These are phyloP conservation scores for Cladosporium sp. DNA, from an alignment of 2,329 filamentous ascomycete genomes.

Conservation along the genomic window DNA sequence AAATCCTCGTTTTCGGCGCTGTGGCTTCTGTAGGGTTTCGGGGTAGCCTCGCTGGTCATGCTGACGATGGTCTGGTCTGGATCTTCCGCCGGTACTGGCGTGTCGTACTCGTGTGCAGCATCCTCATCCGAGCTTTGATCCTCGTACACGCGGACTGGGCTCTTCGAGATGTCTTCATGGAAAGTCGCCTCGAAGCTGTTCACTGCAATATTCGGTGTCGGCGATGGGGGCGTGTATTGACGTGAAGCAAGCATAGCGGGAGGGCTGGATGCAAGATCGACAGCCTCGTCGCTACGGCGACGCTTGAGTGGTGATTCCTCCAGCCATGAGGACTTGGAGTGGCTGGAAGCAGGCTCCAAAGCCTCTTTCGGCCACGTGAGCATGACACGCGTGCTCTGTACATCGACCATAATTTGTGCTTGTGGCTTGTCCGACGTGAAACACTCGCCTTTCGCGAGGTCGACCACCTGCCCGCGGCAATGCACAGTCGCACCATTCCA, in stretches of 20 bases:
- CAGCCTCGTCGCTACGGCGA: slow-evolving; percentile 42
- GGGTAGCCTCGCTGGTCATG: slow-evolving; percentile 20
- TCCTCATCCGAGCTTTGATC: slow-evolving; percentile 63
- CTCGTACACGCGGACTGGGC: slow-evolving; percentile 70
- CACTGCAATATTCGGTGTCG: slow-evolving; percentile 60
- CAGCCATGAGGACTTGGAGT: slow-evolving; percentile 62
- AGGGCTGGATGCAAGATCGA: slow-evolving; percentile 58
- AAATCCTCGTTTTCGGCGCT: slow-evolving; percentile 57
- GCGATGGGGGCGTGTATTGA: slow-evolving; percentile 54
- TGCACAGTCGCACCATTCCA: slow-evolving; percentile 96
- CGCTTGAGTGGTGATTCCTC: slow-evolving; percentile 63
- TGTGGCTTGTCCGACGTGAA: slow-evolving; percentile 88
- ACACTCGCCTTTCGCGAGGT: slow-evolving; percentile 81
- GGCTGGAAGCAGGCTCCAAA: slow-evolving; percentile 50
- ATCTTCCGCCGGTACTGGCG: slow-evolving; percentile 21
- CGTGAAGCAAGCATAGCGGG: slow-evolving; percentile 64
- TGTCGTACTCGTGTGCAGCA: slow-evolving; percentile 29
- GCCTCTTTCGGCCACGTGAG: slow-evolving; percentile 75
- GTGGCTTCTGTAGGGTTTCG: slow-evolving; percentile 25
- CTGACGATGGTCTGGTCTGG: slow-evolving; percentile 13
- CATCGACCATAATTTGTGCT: slow-evolving; percentile 90
- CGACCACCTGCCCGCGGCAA: slow-evolving; percentile 83
- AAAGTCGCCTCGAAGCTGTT: slow-evolving; percentile 48
- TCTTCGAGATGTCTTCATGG: slow-evolving; percentile 42
- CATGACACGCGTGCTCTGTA: slow-evolving; percentile 87